Evolutionary conservation across 306 rosid genomes (phyloP).

Genomic region (Pyrus communis): DNA sequence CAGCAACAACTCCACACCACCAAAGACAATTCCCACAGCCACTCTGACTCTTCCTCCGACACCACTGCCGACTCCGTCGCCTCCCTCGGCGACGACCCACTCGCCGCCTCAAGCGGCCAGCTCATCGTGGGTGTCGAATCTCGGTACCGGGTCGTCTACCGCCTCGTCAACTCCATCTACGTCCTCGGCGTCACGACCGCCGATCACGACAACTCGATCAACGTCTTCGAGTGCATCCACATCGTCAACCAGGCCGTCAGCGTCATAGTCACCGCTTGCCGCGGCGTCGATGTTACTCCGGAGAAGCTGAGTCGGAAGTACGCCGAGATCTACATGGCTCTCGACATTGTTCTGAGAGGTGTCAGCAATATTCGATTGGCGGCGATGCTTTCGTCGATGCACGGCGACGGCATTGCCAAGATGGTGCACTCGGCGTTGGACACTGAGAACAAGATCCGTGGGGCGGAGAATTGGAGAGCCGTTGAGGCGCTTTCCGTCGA

Average conservation of each 20-base stretch:
- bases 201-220: constrained; percentile 70
- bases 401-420: constrained; percentile 83
- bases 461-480: constrained; percentile 60
- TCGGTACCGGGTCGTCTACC: constrained; percentile 79
- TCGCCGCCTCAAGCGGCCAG: constrained; percentile 89
- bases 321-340: constrained; percentile 93
- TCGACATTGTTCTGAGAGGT: constrained; percentile 85
- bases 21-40: not conserved
- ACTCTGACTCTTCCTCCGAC: constrained; percentile 24
- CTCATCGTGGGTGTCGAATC: constrained; percentile 90
- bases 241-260: constrained; percentile 90
- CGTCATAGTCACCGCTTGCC: constrained; percentile 79
- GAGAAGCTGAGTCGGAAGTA: constrained; percentile 84
- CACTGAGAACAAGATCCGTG: constrained; percentile 80
- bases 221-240: constrained; percentile 86
- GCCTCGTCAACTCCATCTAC: constrained; percentile 82
- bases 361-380: constrained; percentile 88
- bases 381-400: constrained; percentile 85
- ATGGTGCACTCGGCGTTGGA: constrained; percentile 90
- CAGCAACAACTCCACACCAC: constrained; percentile 18
- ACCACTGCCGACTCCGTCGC: constrained; percentile 54
- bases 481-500: constrained; percentile 61
- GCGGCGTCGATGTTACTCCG: constrained; percentile 87
- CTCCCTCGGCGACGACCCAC: constrained; percentile 77
- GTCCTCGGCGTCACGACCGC: constrained; percentile 88